Conservation (phyloP, 257 asterid genomes). For the Cynanchum wilfordii region DNA sequence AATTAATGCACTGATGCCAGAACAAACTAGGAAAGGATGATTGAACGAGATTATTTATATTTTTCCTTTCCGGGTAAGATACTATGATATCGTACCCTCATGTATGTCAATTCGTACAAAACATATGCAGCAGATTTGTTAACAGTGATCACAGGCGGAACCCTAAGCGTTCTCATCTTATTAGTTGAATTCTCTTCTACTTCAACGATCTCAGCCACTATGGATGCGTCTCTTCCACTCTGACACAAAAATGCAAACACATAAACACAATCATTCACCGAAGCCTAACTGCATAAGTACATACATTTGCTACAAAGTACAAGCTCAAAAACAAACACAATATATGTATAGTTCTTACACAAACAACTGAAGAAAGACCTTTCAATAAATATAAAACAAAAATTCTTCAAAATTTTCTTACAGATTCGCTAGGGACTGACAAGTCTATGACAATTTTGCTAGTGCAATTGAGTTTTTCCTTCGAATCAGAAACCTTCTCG, state of each 20-base stretch:
- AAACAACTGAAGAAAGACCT: not conserved
- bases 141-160: constrained; percentile 74
- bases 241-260: constrained; percentile 15
- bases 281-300: not conserved
- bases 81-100: constrained; percentile 46
- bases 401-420: constrained; percentile 15
- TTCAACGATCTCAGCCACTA: constrained; percentile 95
- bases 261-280: not conserved
- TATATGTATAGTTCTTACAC: not conserved
- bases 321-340: not conserved
- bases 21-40: not conserved
- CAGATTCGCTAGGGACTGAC: constrained; percentile 93
- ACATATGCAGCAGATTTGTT: constrained; percentile 86
- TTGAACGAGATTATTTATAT: not conserved
- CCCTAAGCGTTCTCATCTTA: constrained; percentile 75
- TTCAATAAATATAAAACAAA: not conserved
- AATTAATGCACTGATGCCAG: not conserved
- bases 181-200: constrained; percentile 80
- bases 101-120: constrained; percentile 66
- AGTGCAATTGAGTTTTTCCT: constrained; percentile 61
- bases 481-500: constrained; percentile 52
- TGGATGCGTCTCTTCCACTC: constrained; percentile 92
- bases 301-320: not conserved
- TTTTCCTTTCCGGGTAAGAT: not conserved
- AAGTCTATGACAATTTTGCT: constrained; percentile 63